Evolutionary conservation across 805 yeast genomes (phyloP).

Genomic region (Ascoidea asiatica): DNA sequence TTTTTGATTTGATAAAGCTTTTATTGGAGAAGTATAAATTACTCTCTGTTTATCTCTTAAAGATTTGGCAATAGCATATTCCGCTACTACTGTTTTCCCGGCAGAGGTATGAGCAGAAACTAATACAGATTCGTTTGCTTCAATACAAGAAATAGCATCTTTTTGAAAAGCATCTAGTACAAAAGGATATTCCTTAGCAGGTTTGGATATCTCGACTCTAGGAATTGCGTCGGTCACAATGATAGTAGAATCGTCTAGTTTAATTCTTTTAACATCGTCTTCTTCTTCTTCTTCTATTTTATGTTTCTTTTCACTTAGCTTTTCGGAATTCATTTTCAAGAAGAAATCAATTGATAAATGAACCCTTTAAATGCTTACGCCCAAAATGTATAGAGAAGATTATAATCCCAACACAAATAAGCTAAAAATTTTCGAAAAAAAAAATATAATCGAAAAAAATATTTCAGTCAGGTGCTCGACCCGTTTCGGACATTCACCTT

Average conservation of each 20-base stretch:
- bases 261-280: too few species aligned
- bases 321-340: too few species aligned
- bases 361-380: too few species aligned
- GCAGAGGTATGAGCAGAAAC: conserved; percentile 98
- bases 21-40: conserved; percentile 89
- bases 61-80: conserved; percentile 94
- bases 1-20: conserved; percentile 89
- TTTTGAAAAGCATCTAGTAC: conserved; percentile 95
- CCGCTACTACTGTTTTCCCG: conserved; percentile 95
- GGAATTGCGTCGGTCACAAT: neutral
- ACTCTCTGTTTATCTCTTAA: conserved; percentile 83
- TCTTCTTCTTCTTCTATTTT: too few species aligned
- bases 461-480: too few species aligned
- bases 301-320: neutral
- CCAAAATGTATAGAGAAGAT: too few species aligned
- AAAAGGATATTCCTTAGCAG: conserved; percentile 85
- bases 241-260: neutral
- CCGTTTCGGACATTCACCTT: too few species aligned
- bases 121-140: conserved; percentile 83
- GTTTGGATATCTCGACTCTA: neutral
- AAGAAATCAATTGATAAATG: too few species aligned
- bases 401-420: too few species aligned
- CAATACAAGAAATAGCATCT: conserved; percentile 91
- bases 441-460: too few species aligned
- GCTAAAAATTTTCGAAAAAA: too few species aligned